Conservation (phyloP, 228 moss, liverwort and hornwort genomes). For the Sphagnum magellanicum region DNA sequence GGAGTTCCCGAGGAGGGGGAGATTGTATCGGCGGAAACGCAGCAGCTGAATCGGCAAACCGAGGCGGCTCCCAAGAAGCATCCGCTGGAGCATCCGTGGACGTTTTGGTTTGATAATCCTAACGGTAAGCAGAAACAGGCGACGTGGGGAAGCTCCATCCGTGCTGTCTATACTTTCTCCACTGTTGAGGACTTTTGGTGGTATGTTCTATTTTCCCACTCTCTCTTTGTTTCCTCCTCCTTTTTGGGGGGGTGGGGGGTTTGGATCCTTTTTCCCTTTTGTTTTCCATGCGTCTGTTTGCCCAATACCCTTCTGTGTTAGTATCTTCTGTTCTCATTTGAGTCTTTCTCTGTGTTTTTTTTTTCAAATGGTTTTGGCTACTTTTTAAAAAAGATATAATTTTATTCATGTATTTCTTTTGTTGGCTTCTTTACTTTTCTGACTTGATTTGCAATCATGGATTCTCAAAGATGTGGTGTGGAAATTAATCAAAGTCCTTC, state of each 20-base stretch:
- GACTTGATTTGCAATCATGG: too few species aligned
- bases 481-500: too few species aligned
- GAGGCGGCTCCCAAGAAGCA: constrained; percentile 15
- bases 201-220: constrained; percentile 10
- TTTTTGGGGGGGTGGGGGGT: too few species aligned
- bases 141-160: constrained; percentile 44
- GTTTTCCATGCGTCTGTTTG: too few species aligned
- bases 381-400: too few species aligned
- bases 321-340: too few species aligned
- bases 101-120: constrained; percentile 42
- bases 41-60: constrained; percentile 4
- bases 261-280: too few species aligned
- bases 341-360: not conserved
- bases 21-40: constrained; percentile 16
- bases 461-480: too few species aligned
- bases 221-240: not conserved
- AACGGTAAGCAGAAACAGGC: constrained; percentile 45
- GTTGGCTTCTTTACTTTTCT: too few species aligned
- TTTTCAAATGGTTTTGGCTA: too few species aligned
- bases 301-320: too few species aligned
- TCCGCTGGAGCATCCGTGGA: constrained; percentile 30
- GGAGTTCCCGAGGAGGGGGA: constrained; percentile 8
- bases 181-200: constrained; percentile 44
- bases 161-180: constrained; percentile 34
- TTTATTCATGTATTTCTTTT: too few species aligned